Base-by-base conservation (phyloP, 805 yeast genomes). In the Candida yuanshanica region DNA sequence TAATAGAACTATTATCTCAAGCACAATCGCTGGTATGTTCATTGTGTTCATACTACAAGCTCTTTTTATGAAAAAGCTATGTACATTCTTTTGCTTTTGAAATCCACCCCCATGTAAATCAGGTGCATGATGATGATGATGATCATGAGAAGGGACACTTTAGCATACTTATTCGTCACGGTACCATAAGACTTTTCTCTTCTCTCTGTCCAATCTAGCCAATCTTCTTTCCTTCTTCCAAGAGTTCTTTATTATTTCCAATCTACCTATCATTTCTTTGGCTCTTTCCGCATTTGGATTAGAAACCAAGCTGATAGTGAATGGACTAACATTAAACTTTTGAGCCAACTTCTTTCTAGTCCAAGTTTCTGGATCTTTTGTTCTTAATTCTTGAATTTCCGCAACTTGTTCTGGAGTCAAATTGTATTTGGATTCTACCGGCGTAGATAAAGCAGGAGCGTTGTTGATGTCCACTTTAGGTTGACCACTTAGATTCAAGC, bases 111-210 rank as follows among this genome's bases (percentile, higher is more conserved):
- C n/a, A n/a, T n/a, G n/a, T n/a, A n/a, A n/a, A n/a, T n/a, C n/a
- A n/a, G n/a, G n/a, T n/a, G n/a, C n/a, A n/a, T n/a, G n/a, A n/a
- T n/a, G n/a, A n/a, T n/a, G n/a, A n/a, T n/a, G n/a, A n/a, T n/a
- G n/a, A n/a, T n/a, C n/a, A n/a, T n/a, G 31, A 27, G 16, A 14
- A 16, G 14, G 6, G 5, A 25, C 16, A 27, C 31, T 14, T 14
- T 11, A 27, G 5, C 23, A 20, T 20, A 5, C 4, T 45, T 35
- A 56, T 37, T 52, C 57, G 35, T 56, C 59, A 36, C 82, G 69
- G 48, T 81, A 74, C 91, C 91, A 82, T 52, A 70, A 55, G 47
- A 70, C 62, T 45, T 70, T 74, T 60, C 91, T 70, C 61, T 79
- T 78, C 46, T 62, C 58, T 52, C 82, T 68, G 50, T 82, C 87